Conservation (phyloP, 768 basidiomycete species). For the Phanerodontia chrysosporium region DNA sequence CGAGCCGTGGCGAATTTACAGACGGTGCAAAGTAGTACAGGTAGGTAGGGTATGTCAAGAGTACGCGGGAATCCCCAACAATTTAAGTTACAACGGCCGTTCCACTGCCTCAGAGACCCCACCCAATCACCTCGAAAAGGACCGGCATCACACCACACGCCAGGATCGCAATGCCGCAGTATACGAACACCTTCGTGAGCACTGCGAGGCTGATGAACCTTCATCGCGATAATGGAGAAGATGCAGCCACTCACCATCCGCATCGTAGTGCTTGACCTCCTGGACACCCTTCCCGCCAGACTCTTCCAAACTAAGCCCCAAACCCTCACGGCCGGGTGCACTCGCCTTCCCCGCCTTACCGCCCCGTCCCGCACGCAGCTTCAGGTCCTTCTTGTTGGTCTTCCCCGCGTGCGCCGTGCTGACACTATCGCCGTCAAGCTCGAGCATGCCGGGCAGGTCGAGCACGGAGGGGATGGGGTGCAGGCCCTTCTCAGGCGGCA, state of each 20-base stretch:
- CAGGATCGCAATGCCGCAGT: slow-evolving; percentile 78
- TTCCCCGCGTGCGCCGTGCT: slow-evolving; percentile 18
- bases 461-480: slow-evolving; percentile 83
- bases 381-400: slow-evolving; percentile 2
- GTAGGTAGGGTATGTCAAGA: neutral
- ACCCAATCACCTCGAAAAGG: slow-evolving; percentile 63
- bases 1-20: neutral
- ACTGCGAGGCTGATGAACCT: slow-evolving; percentile 40
- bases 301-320: slow-evolving; percentile 34
- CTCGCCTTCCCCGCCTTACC: slow-evolving; percentile 6
- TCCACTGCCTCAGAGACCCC: slow-evolving; percentile 44
- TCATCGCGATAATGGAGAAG: neutral
- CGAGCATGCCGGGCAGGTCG: slow-evolving; percentile 52
- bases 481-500: slow-evolving; percentile 58
- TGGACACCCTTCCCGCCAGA: slow-evolving; percentile 36
- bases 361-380: slow-evolving; percentile 2
- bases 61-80: neutral
- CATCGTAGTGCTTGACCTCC: slow-evolving; percentile 73
- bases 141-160: slow-evolving; percentile 60
- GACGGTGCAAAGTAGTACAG: neutral
- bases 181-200: slow-evolving; percentile 77
- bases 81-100: neutral
- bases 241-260: slow-evolving; percentile 59
- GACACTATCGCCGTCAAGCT: slow-evolving; percentile 23
- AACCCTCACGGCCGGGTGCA: slow-evolving; percentile 20